Evolutionary conservation across 306 rosid genomes (phyloP), one percentile per base, ranked within the genome.

Genomic region (Mimosa pudica): DNA sequence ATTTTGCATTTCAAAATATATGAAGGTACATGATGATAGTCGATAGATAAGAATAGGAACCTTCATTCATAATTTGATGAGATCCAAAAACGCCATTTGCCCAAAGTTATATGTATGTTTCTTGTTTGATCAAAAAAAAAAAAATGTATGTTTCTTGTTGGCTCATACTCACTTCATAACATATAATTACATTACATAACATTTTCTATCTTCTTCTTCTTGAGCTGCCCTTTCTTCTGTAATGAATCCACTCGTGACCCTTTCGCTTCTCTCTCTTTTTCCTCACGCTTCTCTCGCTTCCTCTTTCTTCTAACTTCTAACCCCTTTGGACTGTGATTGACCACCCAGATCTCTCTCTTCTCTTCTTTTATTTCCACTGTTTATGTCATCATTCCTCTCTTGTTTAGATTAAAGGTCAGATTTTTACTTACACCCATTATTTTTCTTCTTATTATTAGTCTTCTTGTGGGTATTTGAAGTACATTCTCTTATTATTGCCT

Each of bases 161-260:
- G 11, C 3, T 24, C 13, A 9, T 70, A n/a, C n/a, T n/a, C n/a
- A n/a, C n/a, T n/a, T n/a, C n/a, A n/a, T n/a, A n/a, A 24, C 30
- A 24, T 24, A 24, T 24, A 24, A 24, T 24, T 24, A 24, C 30
- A 24, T 24, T 24, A 24, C 30, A 24, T 24, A 24, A 0, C 4
- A 2, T 12, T 65, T 47, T 61, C 76, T 8, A 32, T 6, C 32
- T 51, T 72, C 82, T 52, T 55, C 74, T 42, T 75, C 61, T 46
- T 54, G 49, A 61, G 45, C 49, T 12, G 49, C 70, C 13, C 79
- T 38, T 30, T 16, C 24, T 57, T 47, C 77, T 81, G 81, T 87
- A 84, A 84, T 79, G 80, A 57, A 60, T 71, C 74, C 85, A 77
- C 88, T 79, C 87, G 90, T 91, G 91, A 89, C 78, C 69, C 70